A percentile compares a stretch with the other conserved stretches of the same genome.
Evolutionary conservation across 129 eudicot species (phyloP).

Genomic region (Chrysanthemum makinoi): DNA sequence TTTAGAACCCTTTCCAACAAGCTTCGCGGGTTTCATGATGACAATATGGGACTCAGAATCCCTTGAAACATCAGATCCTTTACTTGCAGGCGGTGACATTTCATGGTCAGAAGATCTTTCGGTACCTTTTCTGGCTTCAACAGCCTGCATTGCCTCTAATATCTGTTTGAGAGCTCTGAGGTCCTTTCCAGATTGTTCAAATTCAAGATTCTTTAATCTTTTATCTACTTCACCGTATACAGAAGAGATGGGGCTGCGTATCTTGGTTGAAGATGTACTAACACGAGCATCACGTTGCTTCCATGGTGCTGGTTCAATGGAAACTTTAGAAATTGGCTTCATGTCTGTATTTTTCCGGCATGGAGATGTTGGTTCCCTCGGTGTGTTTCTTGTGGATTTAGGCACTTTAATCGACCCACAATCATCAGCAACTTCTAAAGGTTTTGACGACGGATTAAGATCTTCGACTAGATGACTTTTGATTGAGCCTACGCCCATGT

Average conservation of each 20-base stretch:
- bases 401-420: constrained; percentile 37
- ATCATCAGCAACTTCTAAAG: constrained; percentile 27
- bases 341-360: constrained; percentile 57
- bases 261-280: constrained; percentile 35
- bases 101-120: constrained; percentile 34
- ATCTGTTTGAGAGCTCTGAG: constrained; percentile 96
- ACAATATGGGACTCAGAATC: constrained; percentile 65
- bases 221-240: constrained; percentile 69
- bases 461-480: too few species aligned
- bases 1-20: constrained; percentile 40
- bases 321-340: constrained; percentile 61
- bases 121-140: constrained; percentile 33
- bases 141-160: constrained; percentile 78
- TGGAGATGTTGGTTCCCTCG: constrained; percentile 69
- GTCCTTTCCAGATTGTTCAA: constrained; percentile 83
- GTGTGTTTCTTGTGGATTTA: constrained; percentile 40
- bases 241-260: constrained; percentile 18
- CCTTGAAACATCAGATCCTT: constrained; percentile 21
- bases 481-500: neutral
- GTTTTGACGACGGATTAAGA: constrained; percentile 22
- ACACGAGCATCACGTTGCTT: constrained; percentile 49
- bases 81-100: constrained; percentile 10
- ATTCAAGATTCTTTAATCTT: constrained; percentile 76
- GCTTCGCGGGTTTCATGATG: constrained; percentile 81
- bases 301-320: constrained; percentile 91